Evolutionary conservation across 306 rosid genomes (phyloP).

Genomic region (Pyrus communis): DNA sequence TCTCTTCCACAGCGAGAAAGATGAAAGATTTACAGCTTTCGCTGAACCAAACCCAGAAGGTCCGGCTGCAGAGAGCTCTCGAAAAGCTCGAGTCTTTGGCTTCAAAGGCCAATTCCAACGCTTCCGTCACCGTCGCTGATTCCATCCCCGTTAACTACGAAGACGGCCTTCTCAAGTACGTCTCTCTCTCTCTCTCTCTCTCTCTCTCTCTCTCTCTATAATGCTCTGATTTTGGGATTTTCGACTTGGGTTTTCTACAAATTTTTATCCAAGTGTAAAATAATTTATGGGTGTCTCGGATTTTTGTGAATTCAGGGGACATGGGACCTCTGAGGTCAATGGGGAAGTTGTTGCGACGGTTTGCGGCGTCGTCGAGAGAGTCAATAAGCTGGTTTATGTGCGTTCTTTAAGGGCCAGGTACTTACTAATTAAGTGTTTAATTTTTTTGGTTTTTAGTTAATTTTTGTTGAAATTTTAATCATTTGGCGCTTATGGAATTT

Average conservation of each 20-base stretch:
- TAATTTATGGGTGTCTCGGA: background rate
- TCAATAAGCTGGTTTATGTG: slow-evolving; percentile 85
- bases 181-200: background rate
- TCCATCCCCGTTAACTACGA: slow-evolving; percentile 71
- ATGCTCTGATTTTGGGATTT: background rate
- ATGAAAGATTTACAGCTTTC: slow-evolving; percentile 36
- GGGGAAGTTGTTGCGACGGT: slow-evolving; percentile 75
- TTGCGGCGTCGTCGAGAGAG: slow-evolving; percentile 83
- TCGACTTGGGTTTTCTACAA: background rate
- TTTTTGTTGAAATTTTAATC: too few species aligned
- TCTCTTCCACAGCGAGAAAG: background rate
- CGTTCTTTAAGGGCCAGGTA: slow-evolving; percentile 72
- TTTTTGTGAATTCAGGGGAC: slow-evolving; percentile 48
- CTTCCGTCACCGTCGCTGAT: slow-evolving; percentile 77
- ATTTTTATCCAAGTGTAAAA: background rate
- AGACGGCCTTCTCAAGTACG: slow-evolving; percentile 51
- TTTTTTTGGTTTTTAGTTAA: background rate
- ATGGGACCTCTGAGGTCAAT: slow-evolving; percentile 67
- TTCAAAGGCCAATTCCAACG: slow-evolving; percentile 58
- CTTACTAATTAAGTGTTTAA: background rate
- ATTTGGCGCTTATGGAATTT: background rate
- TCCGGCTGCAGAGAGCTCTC: slow-evolving; percentile 66
- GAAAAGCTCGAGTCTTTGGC: slow-evolving; percentile 55
- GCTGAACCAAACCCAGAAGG: slow-evolving; percentile 82
- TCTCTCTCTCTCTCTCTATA: background rate